Evolutionary conservation across 2,329 filamentous ascomycete genomes (phyloP).

Genomic region (Pyrenochaeta sp.): DNA sequence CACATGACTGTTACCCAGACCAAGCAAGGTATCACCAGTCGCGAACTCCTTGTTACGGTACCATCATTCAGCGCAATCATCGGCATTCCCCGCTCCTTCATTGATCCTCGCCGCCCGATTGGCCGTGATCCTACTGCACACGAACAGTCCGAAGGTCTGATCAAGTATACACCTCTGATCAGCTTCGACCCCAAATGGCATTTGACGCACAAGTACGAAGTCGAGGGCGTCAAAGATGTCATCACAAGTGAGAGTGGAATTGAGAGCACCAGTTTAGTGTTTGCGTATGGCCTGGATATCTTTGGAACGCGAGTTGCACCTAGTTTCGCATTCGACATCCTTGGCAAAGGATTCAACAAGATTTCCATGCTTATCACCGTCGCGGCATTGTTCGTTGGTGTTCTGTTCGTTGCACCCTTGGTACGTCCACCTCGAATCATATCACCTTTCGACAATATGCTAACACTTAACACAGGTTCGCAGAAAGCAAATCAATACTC

Average conservation of each 20-base stretch:
- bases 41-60: constrained; percentile 81
- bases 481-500: constrained; percentile 72
- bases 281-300: constrained; percentile 87
- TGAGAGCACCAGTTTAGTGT: constrained; percentile 89
- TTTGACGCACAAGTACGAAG: constrained; percentile 81
- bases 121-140: constrained; percentile 80
- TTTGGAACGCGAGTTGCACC: constrained; percentile 89
- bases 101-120: constrained; percentile 87
- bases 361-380: constrained; percentile 84
- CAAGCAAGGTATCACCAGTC: constrained; percentile 86
- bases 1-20: constrained; percentile 87
- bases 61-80: constrained; percentile 76
- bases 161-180: constrained; percentile 76
- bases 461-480: constrained; percentile 49
- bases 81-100: constrained; percentile 76
- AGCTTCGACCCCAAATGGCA: constrained; percentile 84
- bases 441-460: not conserved
- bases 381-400: constrained; percentile 77
- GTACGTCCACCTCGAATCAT: constrained; percentile 57
- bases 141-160: constrained; percentile 84
- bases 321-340: constrained; percentile 87
- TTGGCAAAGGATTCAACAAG: constrained; percentile 95
- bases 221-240: constrained; percentile 76
- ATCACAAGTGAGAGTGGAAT: constrained; percentile 79
- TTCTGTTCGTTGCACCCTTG: constrained; percentile 81